Evolutionary conservation across 106 monocot genomes (phyloP), one percentile per base, ranked within the genome.

Genomic region (Narthecium ossifragum): DNA sequence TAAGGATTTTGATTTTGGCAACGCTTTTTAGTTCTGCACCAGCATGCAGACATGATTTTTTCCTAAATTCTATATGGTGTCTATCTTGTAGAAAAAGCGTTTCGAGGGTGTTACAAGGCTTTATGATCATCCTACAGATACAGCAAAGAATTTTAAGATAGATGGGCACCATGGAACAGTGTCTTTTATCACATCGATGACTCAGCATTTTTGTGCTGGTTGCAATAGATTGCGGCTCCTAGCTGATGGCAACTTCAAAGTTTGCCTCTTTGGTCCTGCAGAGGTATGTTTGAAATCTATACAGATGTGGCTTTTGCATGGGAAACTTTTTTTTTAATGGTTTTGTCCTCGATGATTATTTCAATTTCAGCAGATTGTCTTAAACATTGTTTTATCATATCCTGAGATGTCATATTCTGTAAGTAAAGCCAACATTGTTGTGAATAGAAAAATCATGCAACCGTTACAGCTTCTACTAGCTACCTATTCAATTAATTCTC

Each of bases 181-280:
- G 31, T 98, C 98, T 29, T 98, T 98, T 61, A 98, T 98, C 31
- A 98, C 98, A 53, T 98, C 98, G 57, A 91, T 98, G 98, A 98
- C 98, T 34, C 79, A 87, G 39, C 78, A 98, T 56, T 98, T 98
- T 62, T 98, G 98, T 79, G 73, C 81, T 49, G 98, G 98, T 67
- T 98, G 98, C 76, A 98, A 84, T 65, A 86, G 98, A 76, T 65
- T 98, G 63, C 70, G 98, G 43, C 76, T 98, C 50, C 68, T 98
- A 55, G 98, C 98, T 59, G 91, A 98, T 77, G 98, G 98, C n/a
- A 98, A 98, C 57, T 98, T 98, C 31, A 98, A 98, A 91, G 98
- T 98, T 1, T 91, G 98, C 46, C 72, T 98, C 24, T 98, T 98
- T 82, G 98, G 98, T 64, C 84, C 91, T 51, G 81, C 98, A 29